Evolutionary conservation across 2,329 filamentous ascomycete species (phyloP).

Genomic region (Trichoderma endophyticum): DNA sequence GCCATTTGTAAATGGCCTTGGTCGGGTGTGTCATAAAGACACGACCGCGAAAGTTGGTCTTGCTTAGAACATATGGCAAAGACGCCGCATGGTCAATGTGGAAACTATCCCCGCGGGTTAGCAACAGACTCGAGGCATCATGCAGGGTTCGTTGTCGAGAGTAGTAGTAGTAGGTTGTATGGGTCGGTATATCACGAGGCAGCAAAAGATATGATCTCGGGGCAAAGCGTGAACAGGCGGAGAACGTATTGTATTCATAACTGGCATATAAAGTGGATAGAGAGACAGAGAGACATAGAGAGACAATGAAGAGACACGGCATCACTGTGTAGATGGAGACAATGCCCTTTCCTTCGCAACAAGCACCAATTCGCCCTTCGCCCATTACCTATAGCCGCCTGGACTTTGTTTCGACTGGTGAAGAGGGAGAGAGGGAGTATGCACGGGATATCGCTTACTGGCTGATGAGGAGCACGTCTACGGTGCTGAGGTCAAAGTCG

Average conservation of each 20-base stretch:
- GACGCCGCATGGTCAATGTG: constrained; percentile 98
- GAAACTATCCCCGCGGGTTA: constrained; percentile 61
- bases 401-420: not conserved
- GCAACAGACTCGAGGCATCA: constrained; percentile 18
- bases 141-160: constrained; percentile 12
- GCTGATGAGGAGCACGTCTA: constrained; percentile 95
- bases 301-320: constrained; percentile 19
- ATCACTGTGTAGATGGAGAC: constrained; percentile 8
- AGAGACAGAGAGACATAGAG: constrained; percentile 15
- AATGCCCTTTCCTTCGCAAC: constrained; percentile 21
- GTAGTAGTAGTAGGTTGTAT: not conserved
- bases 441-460: constrained; percentile 67
- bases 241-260: constrained; percentile 39
- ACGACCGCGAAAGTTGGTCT: constrained; percentile 94
- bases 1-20: constrained; percentile 99
- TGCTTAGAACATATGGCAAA: constrained; percentile 94
- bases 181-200: constrained; percentile 19
- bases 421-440: not conserved
- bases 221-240: constrained; percentile 15
- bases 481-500: constrained; percentile 94
- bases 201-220: constrained; percentile 1
- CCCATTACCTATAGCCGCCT: constrained; percentile 16
- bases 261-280: constrained; percentile 33
- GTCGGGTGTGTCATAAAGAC: constrained; percentile 99
- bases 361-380: constrained; percentile 27